A percentile compares a stretch with the other conserved stretches of the same genome.
Conservation (phyloP, 768 basidiomycete genomes). For the Postia placenta region DNA sequence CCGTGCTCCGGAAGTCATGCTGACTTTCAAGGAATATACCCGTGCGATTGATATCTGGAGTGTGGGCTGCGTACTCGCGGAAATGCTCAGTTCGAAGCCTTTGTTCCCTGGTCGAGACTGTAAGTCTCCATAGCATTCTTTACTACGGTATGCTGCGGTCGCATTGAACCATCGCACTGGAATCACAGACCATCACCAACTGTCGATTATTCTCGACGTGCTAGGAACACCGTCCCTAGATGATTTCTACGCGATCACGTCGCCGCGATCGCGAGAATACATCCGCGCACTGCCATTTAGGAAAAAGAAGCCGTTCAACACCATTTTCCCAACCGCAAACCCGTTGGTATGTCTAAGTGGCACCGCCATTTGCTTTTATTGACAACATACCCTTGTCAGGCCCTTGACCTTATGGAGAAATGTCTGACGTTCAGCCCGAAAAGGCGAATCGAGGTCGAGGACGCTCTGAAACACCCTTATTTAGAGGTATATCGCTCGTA, state of each 20-base stretch:
- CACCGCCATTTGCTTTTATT: no score
- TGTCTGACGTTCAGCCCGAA: conserved; percentile 84
- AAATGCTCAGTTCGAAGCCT: conserved; percentile 98
- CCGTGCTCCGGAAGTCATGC: conserved; percentile 96
- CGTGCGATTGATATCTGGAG: conserved; percentile 88
- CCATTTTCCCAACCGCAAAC: conserved; percentile 87
- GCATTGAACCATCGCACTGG: neutral
- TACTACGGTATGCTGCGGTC: neutral
- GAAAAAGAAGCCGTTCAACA: conserved; percentile 75
- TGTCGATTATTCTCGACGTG: conserved; percentile 92
- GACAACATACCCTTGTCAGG: conserved; percentile 30
- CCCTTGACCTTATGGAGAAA: conserved; percentile 73
- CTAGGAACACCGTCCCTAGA: conserved; percentile 96
- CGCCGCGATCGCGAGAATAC: conserved; percentile 87
- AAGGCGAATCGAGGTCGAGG: conserved; percentile 80
- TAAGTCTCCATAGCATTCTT: neutral
- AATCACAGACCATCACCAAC: conserved; percentile 77
- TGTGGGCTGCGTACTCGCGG: conserved; percentile 84
- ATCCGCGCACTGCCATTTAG: conserved; percentile 94
- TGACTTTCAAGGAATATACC: conserved; percentile 93
- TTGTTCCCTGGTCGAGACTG: conserved; percentile 93
- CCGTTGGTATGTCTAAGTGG: conserved; percentile 37
- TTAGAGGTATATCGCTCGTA: conserved; percentile 47
- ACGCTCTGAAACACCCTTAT: conserved; percentile 87
- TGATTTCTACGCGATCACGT: conserved; percentile 96